Base-by-base conservation (phyloP, 116 monocot species). In the Iris pallida region DNA sequence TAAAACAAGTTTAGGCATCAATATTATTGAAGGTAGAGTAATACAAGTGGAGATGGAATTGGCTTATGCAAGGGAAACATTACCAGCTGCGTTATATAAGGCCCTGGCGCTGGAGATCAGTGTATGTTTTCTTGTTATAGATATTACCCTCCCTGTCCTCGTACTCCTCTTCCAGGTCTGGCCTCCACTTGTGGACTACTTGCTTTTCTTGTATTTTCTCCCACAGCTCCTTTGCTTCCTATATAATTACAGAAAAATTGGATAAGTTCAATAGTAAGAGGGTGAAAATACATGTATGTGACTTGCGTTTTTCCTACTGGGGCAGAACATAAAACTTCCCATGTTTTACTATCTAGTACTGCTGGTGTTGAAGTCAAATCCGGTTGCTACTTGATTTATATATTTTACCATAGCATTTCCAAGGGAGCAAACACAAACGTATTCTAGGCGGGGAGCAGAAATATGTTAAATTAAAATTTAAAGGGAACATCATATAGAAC, bases 121-220 rank as follows among this genome's bases (percentile, higher is more conserved):
- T 84, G 66, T 83, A 92, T 4, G 97, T 98, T 67, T 92, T 96
- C 82, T 92, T 96, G 71, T 96, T 96, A 66, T 92, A 96, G 30
- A 98, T 98, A 58, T 98, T 98, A 0, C 97, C 97, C 65, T 97
- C 97, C 54, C 76, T 84, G 71, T 98, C 97, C 73, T 98, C 97
- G 49, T 98, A 98, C 63, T 98, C 93, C 77, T 98, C 97, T 80
- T 98, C 97, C 46, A 98, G 90, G 71, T 98, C 97, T 10, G 97
- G 97, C 47, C 93, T 71, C 97, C 97, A 97, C 61, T 97, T 92
- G 65, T 80, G 87, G 57, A 92, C 6, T 53, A 92, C 97, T 76
- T 92, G 93, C 20, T 83, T 78, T 76, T 76, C 85, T 76, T 98
- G 92, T 69, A 98, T 98, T 76, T 64, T 98, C 77, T 93, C 97